A percentile compares a stretch with the other conserved stretches of the same genome.
These are phyloP conservation scores for Macadamia integrifolia DNA, from an alignment of 164 flowering plant genomes.

Conservation along the genomic window DNA sequence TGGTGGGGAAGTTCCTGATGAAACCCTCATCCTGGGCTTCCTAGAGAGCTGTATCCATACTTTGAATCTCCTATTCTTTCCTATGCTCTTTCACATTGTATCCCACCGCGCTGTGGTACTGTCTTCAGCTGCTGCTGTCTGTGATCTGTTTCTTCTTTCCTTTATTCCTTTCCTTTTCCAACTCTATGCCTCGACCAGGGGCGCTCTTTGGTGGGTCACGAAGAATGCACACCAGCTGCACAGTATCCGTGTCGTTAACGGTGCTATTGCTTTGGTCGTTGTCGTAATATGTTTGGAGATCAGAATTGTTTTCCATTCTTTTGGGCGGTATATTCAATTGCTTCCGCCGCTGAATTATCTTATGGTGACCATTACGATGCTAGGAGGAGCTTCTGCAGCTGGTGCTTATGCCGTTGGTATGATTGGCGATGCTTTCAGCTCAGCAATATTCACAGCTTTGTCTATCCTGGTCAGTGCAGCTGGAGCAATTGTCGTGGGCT, in stretches of 20 bases:
- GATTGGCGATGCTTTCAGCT: conserved; percentile 25
- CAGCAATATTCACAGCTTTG: conserved; percentile 55
- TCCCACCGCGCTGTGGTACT: conserved; percentile 54
- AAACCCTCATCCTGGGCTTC: conserved; percentile 53
- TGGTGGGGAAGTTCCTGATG: conserved; percentile 73
- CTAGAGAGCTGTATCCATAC: conserved; percentile 84
- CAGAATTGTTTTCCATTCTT: conserved; percentile 89
- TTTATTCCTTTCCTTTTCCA: conserved; percentile 85
- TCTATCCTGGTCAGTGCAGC: conserved; percentile 77
- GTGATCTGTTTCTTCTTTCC: conserved; percentile 73
- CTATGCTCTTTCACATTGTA: conserved; percentile 65
- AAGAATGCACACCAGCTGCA: conserved; percentile 47
- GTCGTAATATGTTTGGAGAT: conserved; percentile 83
- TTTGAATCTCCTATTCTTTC: conserved; percentile 58
- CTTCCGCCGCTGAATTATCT: conserved; percentile 77
- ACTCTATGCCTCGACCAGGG: conserved; percentile 80
- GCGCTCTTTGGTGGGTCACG: conserved; percentile 87
- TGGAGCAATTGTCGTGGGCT: conserved; percentile 86
- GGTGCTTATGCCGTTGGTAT: conserved; percentile 77
- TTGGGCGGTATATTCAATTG: conserved; percentile 78
- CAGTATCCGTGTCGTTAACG: conserved; percentile 66
- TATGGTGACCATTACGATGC: conserved; percentile 77
- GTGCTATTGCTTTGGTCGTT: conserved; percentile 68
- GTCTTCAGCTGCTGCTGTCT: conserved; percentile 47
- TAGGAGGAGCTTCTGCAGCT: conserved; percentile 79